Evolutionary conservation across 345 rosid genomes (phyloP).

Genomic region (Anastatica hierochuntica): DNA sequence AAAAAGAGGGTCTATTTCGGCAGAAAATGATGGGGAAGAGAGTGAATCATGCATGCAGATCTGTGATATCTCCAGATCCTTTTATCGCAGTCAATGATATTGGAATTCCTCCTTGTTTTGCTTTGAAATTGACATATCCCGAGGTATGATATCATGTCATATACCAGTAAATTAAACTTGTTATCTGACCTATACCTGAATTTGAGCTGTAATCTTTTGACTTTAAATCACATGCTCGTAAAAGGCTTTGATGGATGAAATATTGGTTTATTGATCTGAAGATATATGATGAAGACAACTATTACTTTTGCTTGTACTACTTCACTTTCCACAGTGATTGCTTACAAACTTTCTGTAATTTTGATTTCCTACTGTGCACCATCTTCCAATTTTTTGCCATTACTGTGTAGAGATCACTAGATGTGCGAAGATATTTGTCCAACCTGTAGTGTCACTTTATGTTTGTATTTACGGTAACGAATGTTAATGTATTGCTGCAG

Average conservation of each 20-base stretch:
- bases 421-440: not conserved
- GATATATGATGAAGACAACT: not conserved
- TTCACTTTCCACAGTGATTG: constrained; percentile 1
- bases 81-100: constrained; percentile 93
- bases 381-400: not conserved
- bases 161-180: not conserved
- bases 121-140: constrained; percentile 77
- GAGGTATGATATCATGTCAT: constrained; percentile 44
- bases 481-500: constrained; percentile 32
- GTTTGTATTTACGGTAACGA: not conserved
- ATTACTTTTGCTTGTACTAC: too few relatives aligned
- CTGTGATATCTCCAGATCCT: constrained; percentile 99
- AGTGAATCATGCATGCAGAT: constrained; percentile 93
- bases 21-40: constrained; percentile 99
- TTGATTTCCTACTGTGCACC: not conserved
- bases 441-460: constrained; percentile 1
- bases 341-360: not conserved
- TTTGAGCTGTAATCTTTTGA: not conserved
- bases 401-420: not conserved
- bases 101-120: constrained; percentile 94
- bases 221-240: not conserved
- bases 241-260: not conserved
- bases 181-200: not conserved
- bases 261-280: constrained; percentile 7
- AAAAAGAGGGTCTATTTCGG: constrained; percentile 91